Base-by-base conservation (phyloP, 179 eudicot genomes). In the Vitellaria paradoxa region DNA sequence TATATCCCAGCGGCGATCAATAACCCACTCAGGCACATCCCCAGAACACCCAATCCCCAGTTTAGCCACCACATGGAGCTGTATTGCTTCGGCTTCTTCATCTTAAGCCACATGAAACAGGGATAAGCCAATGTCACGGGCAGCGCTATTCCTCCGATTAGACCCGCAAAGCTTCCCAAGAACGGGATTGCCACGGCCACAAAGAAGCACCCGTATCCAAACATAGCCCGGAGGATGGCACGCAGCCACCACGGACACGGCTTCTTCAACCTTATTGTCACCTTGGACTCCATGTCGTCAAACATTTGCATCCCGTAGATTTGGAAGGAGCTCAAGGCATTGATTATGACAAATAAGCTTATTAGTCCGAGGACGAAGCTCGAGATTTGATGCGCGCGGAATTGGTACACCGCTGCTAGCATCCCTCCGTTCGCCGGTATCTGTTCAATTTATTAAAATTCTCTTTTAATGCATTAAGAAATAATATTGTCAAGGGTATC, bases 41-140 rank as follows among this genome's bases (percentile, higher is more conserved):
- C 98, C 0, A 90, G 68, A 21, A 87, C 71, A 5, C 96, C 97
- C 20, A 94, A 76, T 14, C 74, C 83, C 97, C 92, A 91, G 72
- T 93, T 94, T 2, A 94, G 81, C 82, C 88, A 94, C 98, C 98
- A 94, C 53, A 66, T 49, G 21, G 87, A 83, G 65, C 92, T 77
- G 73, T 86, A 89, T 11, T 6, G 80, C 78, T 86, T 84, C 0
- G 98, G 97, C 77, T 89, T 92, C 82, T 86, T 93, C 7, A 92
- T 67, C 79, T 84, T 88, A 0, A 85, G 72, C 98, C 98, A 94
- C 91, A 92, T 94, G 50, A 92, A 93, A 75, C 96, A 94, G 11
- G 98, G 98, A 81, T 92, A 91, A 3, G 91, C 98, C 47, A 92
- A 77, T 1, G 98, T 93, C 50, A 93, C 86, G 0, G 98, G 98